Conservation (phyloP, 2,329 filamentous ascomycete genomes). For the Colletotrichum plurivorum region DNA sequence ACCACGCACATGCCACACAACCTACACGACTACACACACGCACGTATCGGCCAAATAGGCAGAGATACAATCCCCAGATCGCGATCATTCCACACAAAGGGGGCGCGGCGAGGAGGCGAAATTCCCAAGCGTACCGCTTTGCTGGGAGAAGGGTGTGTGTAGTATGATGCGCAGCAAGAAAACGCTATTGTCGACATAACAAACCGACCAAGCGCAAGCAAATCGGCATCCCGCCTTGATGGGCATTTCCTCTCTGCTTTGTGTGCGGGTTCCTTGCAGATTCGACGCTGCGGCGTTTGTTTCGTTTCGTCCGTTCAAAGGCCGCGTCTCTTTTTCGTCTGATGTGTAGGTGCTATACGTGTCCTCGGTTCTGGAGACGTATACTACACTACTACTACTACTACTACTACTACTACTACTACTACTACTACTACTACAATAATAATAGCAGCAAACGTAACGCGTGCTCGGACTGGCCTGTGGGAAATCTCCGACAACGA, state of each 20-base stretch:
- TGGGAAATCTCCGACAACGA: conserved; percentile 24
- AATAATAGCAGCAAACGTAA: conserved; percentile 11
- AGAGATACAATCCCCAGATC: neutral
- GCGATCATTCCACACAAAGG: neutral
- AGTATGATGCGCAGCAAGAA: no score
- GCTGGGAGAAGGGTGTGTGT: neutral
- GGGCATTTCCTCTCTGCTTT: neutral
- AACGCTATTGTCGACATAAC: no score
- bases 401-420: no score
- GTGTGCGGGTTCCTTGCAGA: neutral
- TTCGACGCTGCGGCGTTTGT: conserved; percentile 26
- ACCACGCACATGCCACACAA: neutral
- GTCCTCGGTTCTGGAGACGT: no score
- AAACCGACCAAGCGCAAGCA: no score
- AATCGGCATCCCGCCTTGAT: neutral
- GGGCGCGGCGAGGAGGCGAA: neutral
- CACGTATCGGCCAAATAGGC: neutral
- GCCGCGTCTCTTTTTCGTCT: conserved; percentile 20
- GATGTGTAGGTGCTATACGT: neutral
- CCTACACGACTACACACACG: neutral
- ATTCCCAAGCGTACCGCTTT: conserved; percentile 10
- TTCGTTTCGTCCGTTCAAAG: conserved; percentile 30
- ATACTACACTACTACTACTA: no score
- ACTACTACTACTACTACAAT: no score
- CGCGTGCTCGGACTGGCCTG: conserved; percentile 13